A percentile compares a stretch with the other conserved stretches of the same genome.
phyloP scores from a whole-genome alignment of 2,329 filamentous ascomycete species.

The Aspergillus carbonarius region DNA sequence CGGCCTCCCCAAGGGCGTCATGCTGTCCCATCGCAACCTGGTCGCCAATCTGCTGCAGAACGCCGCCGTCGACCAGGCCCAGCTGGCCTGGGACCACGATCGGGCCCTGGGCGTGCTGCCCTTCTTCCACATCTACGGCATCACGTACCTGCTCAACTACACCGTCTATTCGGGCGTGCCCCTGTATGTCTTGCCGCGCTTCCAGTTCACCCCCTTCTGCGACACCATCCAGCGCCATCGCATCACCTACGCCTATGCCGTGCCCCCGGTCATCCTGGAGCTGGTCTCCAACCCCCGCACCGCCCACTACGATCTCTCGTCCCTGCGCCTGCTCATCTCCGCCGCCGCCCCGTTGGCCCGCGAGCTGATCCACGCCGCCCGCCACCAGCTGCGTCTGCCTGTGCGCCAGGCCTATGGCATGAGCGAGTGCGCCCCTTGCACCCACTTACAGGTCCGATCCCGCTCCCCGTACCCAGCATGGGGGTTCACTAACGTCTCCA shows the following conservation, averaged over 20 bases:
- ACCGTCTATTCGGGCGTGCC: constrained; percentile 13
- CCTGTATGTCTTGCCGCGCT: constrained; percentile 13
- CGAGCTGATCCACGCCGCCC: constrained; percentile 14
- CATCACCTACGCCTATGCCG: constrained; percentile 17
- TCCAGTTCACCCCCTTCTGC: constrained; percentile 15
- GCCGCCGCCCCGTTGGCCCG: constrained; percentile 12
- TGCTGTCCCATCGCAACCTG: constrained; percentile 20
- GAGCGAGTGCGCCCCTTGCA: constrained; percentile 16
- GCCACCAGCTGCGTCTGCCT: constrained; percentile 3
- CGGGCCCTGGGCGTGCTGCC: constrained; percentile 14
- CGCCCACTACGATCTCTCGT: constrained; percentile 10
- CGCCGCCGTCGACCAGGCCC: constrained; percentile 5
- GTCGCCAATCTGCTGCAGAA: constrained; percentile 15
- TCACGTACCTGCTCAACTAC: constrained; percentile 16
- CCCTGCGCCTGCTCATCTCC: constrained; percentile 15
- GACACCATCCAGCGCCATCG: constrained; percentile 10
- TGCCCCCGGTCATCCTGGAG: constrained; percentile 14
- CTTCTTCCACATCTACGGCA: constrained; percentile 22
- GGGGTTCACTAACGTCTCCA: neutral
- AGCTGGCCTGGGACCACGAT: constrained; percentile 11
- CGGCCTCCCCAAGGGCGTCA: constrained; percentile 26
- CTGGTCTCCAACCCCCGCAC: constrained; percentile 11
- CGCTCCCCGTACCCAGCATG: neutral
- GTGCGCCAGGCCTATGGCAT: constrained; percentile 18
- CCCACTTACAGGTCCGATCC: constrained; percentile 13